phyloP scores from a whole-genome alignment of 345 rosid genomes.

The Dovyalis caffra region DNA sequence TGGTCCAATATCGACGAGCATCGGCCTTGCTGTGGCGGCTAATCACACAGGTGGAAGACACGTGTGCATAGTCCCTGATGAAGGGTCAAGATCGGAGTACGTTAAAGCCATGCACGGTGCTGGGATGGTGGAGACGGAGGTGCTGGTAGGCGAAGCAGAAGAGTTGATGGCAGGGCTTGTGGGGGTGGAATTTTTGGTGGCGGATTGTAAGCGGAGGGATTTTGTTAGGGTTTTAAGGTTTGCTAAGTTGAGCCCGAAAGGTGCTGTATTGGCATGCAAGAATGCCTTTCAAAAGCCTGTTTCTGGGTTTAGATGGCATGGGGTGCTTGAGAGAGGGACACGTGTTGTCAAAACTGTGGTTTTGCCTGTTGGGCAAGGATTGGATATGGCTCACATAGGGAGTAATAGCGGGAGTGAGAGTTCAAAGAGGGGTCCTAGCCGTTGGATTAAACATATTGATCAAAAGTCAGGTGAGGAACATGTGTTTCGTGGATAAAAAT shows the following conservation, averaged over 20 bases:
- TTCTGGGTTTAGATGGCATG: constrained; percentile 59
- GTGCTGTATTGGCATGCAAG: constrained; percentile 78
- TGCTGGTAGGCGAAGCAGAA: constrained; percentile 54
- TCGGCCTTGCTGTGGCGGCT: constrained; percentile 73
- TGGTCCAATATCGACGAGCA: constrained; percentile 60
- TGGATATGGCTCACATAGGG: constrained; percentile 71
- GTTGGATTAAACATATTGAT: constrained; percentile 80
- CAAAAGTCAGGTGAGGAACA: constrained; percentile 75
- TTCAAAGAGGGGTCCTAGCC: constrained; percentile 36
- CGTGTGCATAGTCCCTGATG: constrained; percentile 77
- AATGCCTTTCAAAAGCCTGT: constrained; percentile 46
- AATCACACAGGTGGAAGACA: constrained; percentile 68
- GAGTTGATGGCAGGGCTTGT: constrained; percentile 45
- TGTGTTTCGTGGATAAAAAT: constrained; percentile 38
- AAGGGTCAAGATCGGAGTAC: constrained; percentile 59
- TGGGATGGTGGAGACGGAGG: constrained; percentile 30
- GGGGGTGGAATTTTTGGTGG: constrained; percentile 76
- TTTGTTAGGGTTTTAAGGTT: constrained; percentile 53
- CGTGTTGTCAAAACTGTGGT: constrained; percentile 66
- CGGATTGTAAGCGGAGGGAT: constrained; percentile 61
- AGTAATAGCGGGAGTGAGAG: constrained; percentile 27
- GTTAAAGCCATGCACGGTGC: constrained; percentile 36
- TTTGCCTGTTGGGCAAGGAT: constrained; percentile 74
- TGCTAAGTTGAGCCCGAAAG: constrained; percentile 57
- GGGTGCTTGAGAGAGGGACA: constrained; percentile 46